Evolutionary conservation across 495 filamentous ascomycete species (phyloP), one percentile per base, ranked within the genome.

Genomic region (Bacidia gigantensis): DNA sequence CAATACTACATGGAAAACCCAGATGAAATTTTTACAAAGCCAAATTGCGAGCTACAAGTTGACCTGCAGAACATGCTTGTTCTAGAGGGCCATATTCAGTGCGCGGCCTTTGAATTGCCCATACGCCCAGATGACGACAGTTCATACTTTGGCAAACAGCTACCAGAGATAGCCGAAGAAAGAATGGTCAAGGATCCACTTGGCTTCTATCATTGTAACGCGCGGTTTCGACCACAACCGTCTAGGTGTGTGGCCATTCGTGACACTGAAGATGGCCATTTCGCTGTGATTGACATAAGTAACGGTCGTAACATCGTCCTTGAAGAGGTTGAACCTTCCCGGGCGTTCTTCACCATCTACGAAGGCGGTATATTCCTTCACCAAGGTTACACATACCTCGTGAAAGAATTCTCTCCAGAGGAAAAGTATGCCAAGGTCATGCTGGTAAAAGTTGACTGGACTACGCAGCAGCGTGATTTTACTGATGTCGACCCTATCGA

Each of bases 331-430:
- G 92, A 97, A 64, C 87, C 88, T 14, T 92, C 87, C 3, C 81
- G 93, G 17, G 92, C 93, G 1, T 88, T 88, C 67, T 96, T 97
- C 68, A 93, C 88, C 39, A 79, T 97, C 57, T 97, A 97, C 63
- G 90, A 97, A 71, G 92, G 93, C 24, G 92, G 86, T 51, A 95
- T 99, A 56, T 99, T 95, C 74, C 77, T 97, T 3, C 93, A 97
- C 65, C 89, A 96, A 71, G 92, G 92, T 50, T 77, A 79, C 52
- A 92, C 81, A 1, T 99, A 94, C 64, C 77, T 99, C 1, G 84
- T 99, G 50, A 83, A 86, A 58, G 87, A 96, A 59, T 85, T 97
- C 62, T 83, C 81, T 60, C 80, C 82, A 14, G 84, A 90, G 29
- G 74, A 75, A 49, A 78, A 77, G 55, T 79, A 94, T 50, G 89